Evolutionary conservation across 768 basidiomycete species (phyloP).

Genomic region (Pleurotus giganteus): DNA sequence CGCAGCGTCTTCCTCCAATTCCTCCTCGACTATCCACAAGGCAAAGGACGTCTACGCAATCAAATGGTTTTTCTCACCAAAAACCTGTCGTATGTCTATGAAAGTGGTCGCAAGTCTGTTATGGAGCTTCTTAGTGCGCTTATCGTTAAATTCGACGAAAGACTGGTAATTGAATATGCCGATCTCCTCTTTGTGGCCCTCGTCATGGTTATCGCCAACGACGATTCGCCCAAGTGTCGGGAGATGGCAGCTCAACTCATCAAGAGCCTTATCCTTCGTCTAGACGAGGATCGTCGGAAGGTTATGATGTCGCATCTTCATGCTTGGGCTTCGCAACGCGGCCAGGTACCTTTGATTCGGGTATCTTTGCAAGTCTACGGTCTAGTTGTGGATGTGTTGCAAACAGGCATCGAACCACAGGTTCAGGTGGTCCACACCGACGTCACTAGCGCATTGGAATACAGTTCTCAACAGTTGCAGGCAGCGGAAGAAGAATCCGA

Average conservation of each 20-base stretch:
- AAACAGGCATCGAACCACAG: conserved; percentile 43
- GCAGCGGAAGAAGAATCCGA: conserved; percentile 37
- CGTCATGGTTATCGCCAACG: conserved; percentile 92
- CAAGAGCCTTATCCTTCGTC: conserved; percentile 67
- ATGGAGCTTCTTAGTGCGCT: conserved; percentile 89
- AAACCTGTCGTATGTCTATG: conserved; percentile 87
- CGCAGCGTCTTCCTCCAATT: conserved; percentile 90
- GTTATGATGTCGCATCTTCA: conserved; percentile 69
- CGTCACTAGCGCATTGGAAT: conserved; percentile 44
- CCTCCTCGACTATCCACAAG: conserved; percentile 96
- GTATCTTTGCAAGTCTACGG: conserved; percentile 85
- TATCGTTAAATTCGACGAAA: conserved; percentile 77
- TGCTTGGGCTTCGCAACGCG: conserved; percentile 69
- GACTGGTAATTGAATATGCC: conserved; percentile 72
- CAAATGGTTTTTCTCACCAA: conserved; percentile 91
- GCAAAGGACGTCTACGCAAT: conserved; percentile 82
- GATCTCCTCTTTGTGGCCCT: conserved; percentile 90
- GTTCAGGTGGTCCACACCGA: conserved; percentile 54
- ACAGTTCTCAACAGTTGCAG: conserved; percentile 39
- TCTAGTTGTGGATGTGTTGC: conserved; percentile 69
- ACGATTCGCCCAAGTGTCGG: conserved; percentile 85
- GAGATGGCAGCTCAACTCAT: conserved; percentile 85
- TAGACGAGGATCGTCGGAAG: conserved; percentile 58
- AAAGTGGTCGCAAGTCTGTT: conserved; percentile 90
- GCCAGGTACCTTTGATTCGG: conserved; percentile 59